Evolutionary conservation across 495 filamentous ascomycete genomes (phyloP), one percentile per base, ranked within the genome.

Genomic region (Trichoderma virens): DNA sequence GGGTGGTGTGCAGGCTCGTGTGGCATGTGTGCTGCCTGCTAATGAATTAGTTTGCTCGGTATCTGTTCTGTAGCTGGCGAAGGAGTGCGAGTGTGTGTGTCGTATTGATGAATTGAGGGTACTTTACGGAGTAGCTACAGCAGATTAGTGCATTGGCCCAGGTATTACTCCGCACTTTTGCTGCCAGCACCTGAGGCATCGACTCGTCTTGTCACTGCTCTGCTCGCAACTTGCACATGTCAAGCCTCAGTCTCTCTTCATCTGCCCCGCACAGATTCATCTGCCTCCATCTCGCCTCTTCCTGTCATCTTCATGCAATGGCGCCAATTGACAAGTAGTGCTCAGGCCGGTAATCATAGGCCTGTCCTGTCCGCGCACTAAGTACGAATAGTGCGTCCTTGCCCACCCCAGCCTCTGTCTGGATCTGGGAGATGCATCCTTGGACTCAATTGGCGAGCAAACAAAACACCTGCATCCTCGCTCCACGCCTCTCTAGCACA

Each of bases 1-100:
- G 34, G 51, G 30, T 56, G 51, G 51, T 56, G 51, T 56, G 51
- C 25, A 56, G 51, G n/a, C n/a, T n/a, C n/a, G 11, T n/a, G 9
- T 56, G 23, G 51, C 30, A 56, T 56, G 51, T 28, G 51, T 35
- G 34, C 34, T 3, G 34, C 34, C 13, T 35, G 34, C 34, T 35
- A 13, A 13, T 35, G 34, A n/a, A n/a, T n/a, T n/a, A n/a, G n/a
- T n/a, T n/a, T n/a, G n/a, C n/a, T n/a, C n/a, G n/a, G n/a, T n/a
- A n/a, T n/a, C n/a, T n/a, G n/a, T n/a, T n/a, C n/a, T n/a, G n/a
- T n/a, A n/a, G n/a, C n/a, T n/a, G n/a, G n/a, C n/a, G n/a, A n/a
- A n/a, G n/a, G n/a, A n/a, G n/a, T n/a, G n/a, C n/a, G n/a, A 35
- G 34, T 35, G 34, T 6, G 34, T 35, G 34, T n/a, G n/a, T n/a